These are phyloP conservation scores for Quercus tomentella DNA, from an alignment of 331 rosid species.

Conservation along the genomic window DNA sequence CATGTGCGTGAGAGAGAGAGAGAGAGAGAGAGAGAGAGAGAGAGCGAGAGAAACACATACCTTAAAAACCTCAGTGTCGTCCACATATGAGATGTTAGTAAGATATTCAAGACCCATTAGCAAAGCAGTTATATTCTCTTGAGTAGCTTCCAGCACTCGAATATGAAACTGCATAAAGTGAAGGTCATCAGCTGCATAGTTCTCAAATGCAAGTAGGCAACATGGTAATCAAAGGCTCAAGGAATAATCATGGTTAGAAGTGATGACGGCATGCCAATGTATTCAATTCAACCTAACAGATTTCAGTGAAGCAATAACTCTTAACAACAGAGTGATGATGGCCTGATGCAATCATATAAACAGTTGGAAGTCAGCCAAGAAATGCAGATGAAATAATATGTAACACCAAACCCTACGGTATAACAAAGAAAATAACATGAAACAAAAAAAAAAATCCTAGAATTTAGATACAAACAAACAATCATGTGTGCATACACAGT, in stretches of 20 bases:
- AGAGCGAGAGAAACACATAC: slow-evolving; percentile 26
- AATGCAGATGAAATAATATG: too few species aligned
- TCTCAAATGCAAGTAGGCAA: not conserved
- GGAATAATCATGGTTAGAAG: not conserved
- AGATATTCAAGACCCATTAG: slow-evolving; percentile 94
- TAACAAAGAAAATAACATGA: not conserved
- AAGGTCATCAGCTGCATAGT: not conserved
- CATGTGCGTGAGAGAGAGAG: too few species aligned
- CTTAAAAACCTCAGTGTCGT: slow-evolving; percentile 96
- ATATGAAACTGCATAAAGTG: slow-evolving; percentile 62
- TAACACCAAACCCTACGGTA: not conserved
- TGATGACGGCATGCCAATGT: not conserved
- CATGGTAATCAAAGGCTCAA: not conserved
- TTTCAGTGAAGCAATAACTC: not conserved
- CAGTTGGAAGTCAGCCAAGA: too few species aligned
- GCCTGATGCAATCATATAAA: not conserved
- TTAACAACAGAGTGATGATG: not conserved
- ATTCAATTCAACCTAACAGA: not conserved
- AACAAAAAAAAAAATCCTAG: not conserved
- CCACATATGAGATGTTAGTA: slow-evolving; percentile 91
- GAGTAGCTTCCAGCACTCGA: slow-evolving; percentile 73
- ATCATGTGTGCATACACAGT: not conserved
- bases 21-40: not conserved
- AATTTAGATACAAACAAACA: not conserved
- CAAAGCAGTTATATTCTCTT: slow-evolving; percentile 70